Percentiles rank a stretch among this genome's conserved stretches.
Conservation (phyloP, 345 rosid genomes). For the Citrus cavaleriei region DNA sequence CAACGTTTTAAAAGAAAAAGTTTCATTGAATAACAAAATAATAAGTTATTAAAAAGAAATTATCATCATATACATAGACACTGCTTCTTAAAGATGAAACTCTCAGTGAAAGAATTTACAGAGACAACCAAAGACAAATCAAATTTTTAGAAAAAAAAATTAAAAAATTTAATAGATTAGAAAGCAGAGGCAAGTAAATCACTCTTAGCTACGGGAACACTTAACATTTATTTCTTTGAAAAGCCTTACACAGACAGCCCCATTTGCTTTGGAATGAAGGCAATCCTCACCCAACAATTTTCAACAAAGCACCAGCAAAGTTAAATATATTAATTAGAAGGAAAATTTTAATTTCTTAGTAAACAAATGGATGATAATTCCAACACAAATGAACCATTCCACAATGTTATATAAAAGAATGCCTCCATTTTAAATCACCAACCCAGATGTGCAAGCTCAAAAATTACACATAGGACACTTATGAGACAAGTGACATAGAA, state of each 20-base stretch:
- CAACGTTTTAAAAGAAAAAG: not conserved
- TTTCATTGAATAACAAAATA: not conserved
- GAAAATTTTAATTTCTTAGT: not conserved
- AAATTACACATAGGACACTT: not conserved
- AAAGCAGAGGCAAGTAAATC: not conserved
- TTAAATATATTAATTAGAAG: not conserved
- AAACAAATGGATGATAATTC: not conserved
- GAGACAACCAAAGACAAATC: not conserved
- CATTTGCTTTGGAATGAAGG: not conserved
- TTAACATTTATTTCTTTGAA: not conserved
- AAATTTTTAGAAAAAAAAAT: not conserved
- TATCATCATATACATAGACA: conserved; percentile 5
- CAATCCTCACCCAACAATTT: not conserved
- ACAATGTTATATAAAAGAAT: too few species aligned
- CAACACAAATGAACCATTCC: not conserved
- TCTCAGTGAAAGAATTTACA: not conserved
- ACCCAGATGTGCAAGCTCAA: not conserved
- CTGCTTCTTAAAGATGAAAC: not conserved
- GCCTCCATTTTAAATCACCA: not conserved
- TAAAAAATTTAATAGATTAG: not conserved
- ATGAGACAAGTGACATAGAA: not conserved
- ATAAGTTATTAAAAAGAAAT: not conserved
- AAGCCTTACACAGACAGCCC: not conserved
- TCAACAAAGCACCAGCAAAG: not conserved
- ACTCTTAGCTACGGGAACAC: not conserved